Conservation (phyloP, 2,329 filamentous ascomycete species). For the Fonsecaea pedrosoi region DNA sequence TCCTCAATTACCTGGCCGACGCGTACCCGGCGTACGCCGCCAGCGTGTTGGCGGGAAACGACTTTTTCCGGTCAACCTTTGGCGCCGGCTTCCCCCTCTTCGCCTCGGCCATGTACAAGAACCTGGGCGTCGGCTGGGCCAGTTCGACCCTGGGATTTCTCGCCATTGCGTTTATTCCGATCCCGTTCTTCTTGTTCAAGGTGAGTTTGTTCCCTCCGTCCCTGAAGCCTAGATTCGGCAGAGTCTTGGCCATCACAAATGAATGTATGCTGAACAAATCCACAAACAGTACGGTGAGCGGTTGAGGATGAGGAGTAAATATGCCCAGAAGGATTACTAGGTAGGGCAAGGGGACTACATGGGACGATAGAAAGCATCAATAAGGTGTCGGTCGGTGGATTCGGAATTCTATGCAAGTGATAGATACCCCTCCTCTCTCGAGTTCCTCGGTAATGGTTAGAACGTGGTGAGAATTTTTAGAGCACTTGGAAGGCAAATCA, state of each 20-base stretch:
- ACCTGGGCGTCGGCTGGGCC: slow-evolving; percentile 49
- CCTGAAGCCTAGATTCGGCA: slow-evolving; percentile 19
- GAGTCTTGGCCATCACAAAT: too few species aligned
- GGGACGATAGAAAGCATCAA: not conserved
- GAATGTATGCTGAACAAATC: not conserved
- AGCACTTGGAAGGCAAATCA: too few species aligned
- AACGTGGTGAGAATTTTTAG: not conserved
- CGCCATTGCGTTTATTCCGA: slow-evolving; percentile 46
- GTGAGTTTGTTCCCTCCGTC: slow-evolving; percentile 37
- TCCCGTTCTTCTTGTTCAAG: slow-evolving; percentile 40
- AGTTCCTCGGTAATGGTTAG: not conserved
- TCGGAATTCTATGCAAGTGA: not conserved
- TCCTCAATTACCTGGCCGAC: slow-evolving; percentile 41
- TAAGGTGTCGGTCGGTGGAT: not conserved
- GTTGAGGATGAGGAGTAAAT: slow-evolving; percentile 26
- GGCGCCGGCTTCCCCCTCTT: slow-evolving; percentile 48
- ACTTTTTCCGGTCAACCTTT: slow-evolving; percentile 48
- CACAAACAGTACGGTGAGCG: slow-evolving; percentile 26
- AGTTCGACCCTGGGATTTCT: slow-evolving; percentile 48
- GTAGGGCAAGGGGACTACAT: not conserved
- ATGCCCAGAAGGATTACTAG: slow-evolving; percentile 33
- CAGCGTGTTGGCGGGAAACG: slow-evolving; percentile 50
- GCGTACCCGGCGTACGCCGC: slow-evolving; percentile 46
- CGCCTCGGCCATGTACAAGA: slow-evolving; percentile 45
- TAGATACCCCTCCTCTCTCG: not conserved